Base-by-base conservation (phyloP, 495 filamentous ascomycete species). In the Thermothielavioides terrestris region DNA sequence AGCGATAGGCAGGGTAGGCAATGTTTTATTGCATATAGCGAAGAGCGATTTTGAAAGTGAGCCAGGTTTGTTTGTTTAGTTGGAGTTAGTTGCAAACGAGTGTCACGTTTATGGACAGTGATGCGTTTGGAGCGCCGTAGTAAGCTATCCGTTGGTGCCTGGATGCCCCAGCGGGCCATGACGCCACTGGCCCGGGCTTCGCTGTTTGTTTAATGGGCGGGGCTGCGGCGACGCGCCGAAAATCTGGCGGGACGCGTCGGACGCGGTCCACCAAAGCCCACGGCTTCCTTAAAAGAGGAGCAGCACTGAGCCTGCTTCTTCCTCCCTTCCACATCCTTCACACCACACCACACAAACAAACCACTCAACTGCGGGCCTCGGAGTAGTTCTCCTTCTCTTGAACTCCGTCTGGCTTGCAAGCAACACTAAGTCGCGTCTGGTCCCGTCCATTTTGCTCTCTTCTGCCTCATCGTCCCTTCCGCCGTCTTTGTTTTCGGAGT, bases 171-270 rank as follows among this genome's bases (percentile, higher is more conserved):
- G n/a, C 26, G 50, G 34, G 50, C 20, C 50, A 40, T 18, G 18
- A n/a, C 49, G 17, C 20, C 20, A 12, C 5, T 30, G 42, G 48
- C 30, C 43, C 48, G 8, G 26, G 45, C n/a, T n/a, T n/a, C n/a
- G n/a, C 49, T 40, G 53, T 47, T 56, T 52, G 49, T 56, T 56
- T 56, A 52, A 56, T 52, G 40, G 54, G 44, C 46, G 46, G 54
- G 53, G 54, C 42, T 43, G 37, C 27, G 17, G 31, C 39, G 49
- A 52, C 49, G 44, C 54, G 54, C 49, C 49, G 48, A 50, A 56
- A 52, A 32, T 48, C 45, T 49, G 44, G 23, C 26, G 31, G 32
- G 18, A 47, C 54, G 53, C 47, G 47, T 56, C 38, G 5, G 40
- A 52, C 54, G 54, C 54, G 54, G 30, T 56, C 54, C 54, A 52